Conservation (phyloP, 306 rosid genomes). For the Cicer arietinum region DNA sequence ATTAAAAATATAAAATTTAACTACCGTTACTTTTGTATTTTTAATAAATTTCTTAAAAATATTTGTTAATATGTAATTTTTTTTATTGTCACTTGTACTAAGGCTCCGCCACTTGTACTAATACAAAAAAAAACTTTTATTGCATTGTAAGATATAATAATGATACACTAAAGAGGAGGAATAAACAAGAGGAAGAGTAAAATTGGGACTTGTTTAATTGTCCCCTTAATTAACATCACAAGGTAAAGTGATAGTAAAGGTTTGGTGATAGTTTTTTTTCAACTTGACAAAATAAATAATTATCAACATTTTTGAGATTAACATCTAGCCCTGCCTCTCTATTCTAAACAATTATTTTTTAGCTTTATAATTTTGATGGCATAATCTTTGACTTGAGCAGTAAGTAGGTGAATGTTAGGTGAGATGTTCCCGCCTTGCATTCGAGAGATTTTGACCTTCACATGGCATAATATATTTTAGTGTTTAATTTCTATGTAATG, state of each 20-base stretch:
- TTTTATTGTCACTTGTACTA: constrained; percentile 41
- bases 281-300: not conserved
- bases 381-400: constrained; percentile 11
- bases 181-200: constrained; percentile 50
- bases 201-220: constrained; percentile 45
- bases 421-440: not conserved
- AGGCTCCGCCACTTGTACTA: constrained; percentile 16
- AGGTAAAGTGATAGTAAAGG: constrained; percentile 44
- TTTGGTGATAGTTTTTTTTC: constrained; percentile 1
- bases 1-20: no score
- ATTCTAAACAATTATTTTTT: not conserved
- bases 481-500: no score
- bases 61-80: no score
- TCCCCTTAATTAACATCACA: constrained; percentile 45
- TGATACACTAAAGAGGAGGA: constrained; percentile 39
- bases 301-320: constrained; percentile 21
- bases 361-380: not conserved
- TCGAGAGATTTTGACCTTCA: not conserved
- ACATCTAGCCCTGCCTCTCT: not conserved
- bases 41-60: no score
- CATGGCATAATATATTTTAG: no score
- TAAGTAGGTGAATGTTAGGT: constrained; percentile 28
- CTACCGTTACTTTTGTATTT: no score
- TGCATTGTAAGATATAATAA: constrained; percentile 61
- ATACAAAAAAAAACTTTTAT: constrained; percentile 21